Evolutionary conservation across 2,329 filamentous ascomycete genomes (phyloP), one percentile per base, ranked within the genome.

Genomic region (Cytospora mali): DNA sequence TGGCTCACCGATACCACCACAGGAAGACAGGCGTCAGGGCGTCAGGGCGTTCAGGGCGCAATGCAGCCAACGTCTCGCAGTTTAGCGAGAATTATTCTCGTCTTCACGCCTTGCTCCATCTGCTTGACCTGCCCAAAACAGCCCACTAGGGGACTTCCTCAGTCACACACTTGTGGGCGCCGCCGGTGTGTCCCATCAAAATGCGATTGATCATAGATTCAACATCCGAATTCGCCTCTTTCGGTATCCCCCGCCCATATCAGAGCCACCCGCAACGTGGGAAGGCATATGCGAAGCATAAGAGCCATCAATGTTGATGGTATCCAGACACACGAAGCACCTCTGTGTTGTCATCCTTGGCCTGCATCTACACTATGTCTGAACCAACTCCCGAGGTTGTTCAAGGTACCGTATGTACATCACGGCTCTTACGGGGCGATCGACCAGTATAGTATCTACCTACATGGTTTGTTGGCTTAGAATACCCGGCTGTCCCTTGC

Each of bases 401-500:
- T 39, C 35, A 6, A 39, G 35, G 35, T 39, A 39, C 35, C n/a
- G n/a, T n/a, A n/a, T n/a, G n/a, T n/a, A 6, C 31, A 33, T 13
- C 31, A 42, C 16, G n/a, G 14, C 35, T 7, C 7, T 2, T n/a
- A 46, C 42, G 42, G 42, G 10, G 42, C 21, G 42, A n/a, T 23
- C 42, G 42, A 46, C n/a, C 42, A 46, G 42, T 23, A 23, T 23
- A 46, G 42, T 21, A n/a, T 23, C 42, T 7, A 46, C n/a, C n/a
- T n/a, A 11, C 42, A 21, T 11, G n/a, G 14, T n/a, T n/a, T 4
- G 42, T 23, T 46, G 42, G n/a, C 21, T 23, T 23, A n/a, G n/a
- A 46, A 21, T 18, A 23, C n/a, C 42, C n/a, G 42, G 50, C 53
- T 31, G 58, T 60, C 21, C 23, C 58, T 27, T 27, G 51, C 48